phyloP scores from a whole-genome alignment of 2,329 filamentous ascomycete genomes.

The Sporothrix protearum region DNA sequence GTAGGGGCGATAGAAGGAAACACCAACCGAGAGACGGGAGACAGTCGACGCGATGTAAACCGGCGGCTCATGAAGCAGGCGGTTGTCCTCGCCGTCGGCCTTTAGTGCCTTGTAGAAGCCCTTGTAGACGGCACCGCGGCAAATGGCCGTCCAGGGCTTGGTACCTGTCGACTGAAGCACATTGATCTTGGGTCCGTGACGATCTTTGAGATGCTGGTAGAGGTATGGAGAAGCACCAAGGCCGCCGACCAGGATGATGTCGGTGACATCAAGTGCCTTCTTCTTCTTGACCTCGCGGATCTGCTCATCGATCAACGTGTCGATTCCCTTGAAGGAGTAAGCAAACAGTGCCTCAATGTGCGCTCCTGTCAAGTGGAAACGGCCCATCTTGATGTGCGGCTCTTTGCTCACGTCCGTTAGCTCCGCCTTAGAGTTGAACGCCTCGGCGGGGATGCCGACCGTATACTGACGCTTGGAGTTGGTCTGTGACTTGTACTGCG shows the following conservation, averaged over 20 bases:
- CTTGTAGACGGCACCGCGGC: conserved; percentile 51
- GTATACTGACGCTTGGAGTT: conserved; percentile 20
- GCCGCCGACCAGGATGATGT: conserved; percentile 48
- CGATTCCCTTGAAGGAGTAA: conserved; percentile 42
- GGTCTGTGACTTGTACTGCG: conserved; percentile 37
- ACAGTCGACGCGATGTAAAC: conserved; percentile 24
- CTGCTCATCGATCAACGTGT: conserved; percentile 39
- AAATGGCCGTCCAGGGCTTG: conserved; percentile 46
- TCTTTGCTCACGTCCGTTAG: conserved; percentile 22
- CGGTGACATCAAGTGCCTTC: conserved; percentile 27
- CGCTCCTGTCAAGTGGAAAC: conserved; percentile 34
- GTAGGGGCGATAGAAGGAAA: conserved; percentile 22
- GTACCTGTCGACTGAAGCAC: conserved; percentile 41
- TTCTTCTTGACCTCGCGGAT: conserved; percentile 18
- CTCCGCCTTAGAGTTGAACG: conserved; percentile 20
- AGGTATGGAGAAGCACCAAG: conserved; percentile 49
- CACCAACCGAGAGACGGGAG: conserved; percentile 22
- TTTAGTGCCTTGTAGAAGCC: conserved; percentile 20
- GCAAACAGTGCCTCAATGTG: conserved; percentile 34
- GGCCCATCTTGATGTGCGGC: conserved; percentile 23
- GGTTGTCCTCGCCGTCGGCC: conserved; percentile 14
- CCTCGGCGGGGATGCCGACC: conserved; percentile 25
- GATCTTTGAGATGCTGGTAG: conserved; percentile 39
- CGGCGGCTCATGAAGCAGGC: conserved; percentile 17
- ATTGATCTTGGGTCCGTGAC: conserved; percentile 44